Conservation (phyloP, 257 asterid species). For the Petrea volubilis region DNA sequence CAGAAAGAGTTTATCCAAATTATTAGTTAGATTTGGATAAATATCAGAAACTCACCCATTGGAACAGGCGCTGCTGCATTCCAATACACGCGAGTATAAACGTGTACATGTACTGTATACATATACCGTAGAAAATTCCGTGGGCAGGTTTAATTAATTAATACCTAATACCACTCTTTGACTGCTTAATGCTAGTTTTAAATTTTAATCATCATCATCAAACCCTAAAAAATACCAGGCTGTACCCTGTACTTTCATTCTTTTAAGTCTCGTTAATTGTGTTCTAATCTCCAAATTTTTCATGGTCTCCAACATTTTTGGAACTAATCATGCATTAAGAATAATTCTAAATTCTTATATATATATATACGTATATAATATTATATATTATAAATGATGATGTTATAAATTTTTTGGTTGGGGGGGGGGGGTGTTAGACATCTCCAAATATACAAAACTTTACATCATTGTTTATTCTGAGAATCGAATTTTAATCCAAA, state of each 20-base stretch:
- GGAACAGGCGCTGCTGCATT: background rate
- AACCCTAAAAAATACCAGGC: background rate
- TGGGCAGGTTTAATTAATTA: background rate
- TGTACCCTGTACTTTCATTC: background rate
- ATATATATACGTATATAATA: too few species aligned
- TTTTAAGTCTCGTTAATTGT: constrained; percentile 18
- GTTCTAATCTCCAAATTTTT: background rate
- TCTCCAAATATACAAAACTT: background rate
- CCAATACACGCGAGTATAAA: background rate
- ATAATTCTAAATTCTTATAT: background rate
- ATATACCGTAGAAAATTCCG: background rate
- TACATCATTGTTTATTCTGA: too few species aligned
- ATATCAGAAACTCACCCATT: background rate
- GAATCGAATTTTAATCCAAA: background rate
- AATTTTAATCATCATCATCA: background rate
- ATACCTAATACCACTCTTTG: background rate
- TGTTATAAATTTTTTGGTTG: too few species aligned
- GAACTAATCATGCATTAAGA: background rate
- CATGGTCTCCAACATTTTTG: constrained; percentile 9
- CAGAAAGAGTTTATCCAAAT: background rate
- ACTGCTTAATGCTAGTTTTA: background rate
- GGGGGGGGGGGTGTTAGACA: too few species aligned
- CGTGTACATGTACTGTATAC: background rate
- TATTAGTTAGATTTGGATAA: background rate
- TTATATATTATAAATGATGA: too few species aligned